Evolutionary conservation across 140 eudicot species (phyloP), one percentile per base, ranked within the genome.

Genomic region (Cichorium intybus): DNA sequence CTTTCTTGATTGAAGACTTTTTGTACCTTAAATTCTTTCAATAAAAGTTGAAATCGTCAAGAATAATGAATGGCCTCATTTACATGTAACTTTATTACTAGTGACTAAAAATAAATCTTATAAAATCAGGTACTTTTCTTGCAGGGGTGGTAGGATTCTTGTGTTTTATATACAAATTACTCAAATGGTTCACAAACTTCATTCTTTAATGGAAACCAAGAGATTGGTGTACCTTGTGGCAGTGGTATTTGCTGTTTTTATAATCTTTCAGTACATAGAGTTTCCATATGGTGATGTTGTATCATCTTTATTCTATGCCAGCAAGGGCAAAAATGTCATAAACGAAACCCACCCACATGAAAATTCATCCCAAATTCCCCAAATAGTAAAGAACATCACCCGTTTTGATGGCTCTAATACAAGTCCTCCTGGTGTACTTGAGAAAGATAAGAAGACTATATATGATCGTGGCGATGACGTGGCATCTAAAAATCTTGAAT

Each of bases 221-320:
- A 83, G 84, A 64, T 73, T 82, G 52, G 50, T 77, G 45, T 82
- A 77, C 86, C 73, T 92, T 43, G 51, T 81, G 37, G 93, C 84
- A 7, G 37, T 75, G 29, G 64, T 81, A 15, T 88, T 85, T 66
- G 84, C 84, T 8, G 24, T 79, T 11, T 39, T 81, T 56, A 60
- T 92, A 73, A 50, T 75, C 64, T 66, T 84, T 24, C 96, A 85
- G 65, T 85, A 80, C 58, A 62, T 85, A 59, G 93, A 88, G 78
- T 83, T 88, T 63, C 96, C 96, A 27, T 79, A 85, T 65, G 78
- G 83, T 66, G 74, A 74, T 58, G 78, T 79, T 64, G 28, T 80
- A 37, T 76, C 90, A 29, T 82, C 95, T 68, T 60, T 85, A 67
- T 79, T 85, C 53, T 48, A 87, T 62, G 59, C 66, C 11, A 23